A percentile compares a stretch with the other conserved stretches of the same genome.
phyloP scores from a whole-genome alignment of 257 asterid species.

The Primulina huaijiensis region DNA sequence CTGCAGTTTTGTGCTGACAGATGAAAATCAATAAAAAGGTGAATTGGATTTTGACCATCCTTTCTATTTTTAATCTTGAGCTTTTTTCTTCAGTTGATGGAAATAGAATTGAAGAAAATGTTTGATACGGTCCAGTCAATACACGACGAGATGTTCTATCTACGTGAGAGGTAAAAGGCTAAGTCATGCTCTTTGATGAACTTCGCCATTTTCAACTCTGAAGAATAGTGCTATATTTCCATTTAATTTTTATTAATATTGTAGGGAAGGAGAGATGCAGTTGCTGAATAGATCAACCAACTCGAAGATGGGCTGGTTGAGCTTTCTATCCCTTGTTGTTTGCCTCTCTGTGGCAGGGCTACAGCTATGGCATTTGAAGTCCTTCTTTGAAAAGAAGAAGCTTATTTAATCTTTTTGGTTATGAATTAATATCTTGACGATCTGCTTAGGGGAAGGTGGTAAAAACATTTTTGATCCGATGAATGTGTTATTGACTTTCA shows the following conservation, averaged over 20 bases:
- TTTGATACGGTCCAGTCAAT: slow-evolving; percentile 73
- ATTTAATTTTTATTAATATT: not conserved
- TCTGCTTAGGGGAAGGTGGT: too few relatives aligned
- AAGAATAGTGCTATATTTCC: not conserved
- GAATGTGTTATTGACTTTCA: too few relatives aligned
- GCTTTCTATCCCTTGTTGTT: slow-evolving; percentile 60
- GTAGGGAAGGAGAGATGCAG: slow-evolving; percentile 94
- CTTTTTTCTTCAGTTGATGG: slow-evolving; percentile 57
- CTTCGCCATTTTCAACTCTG: not conserved
- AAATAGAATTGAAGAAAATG: slow-evolving; percentile 89
- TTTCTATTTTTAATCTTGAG: slow-evolving; percentile 4
- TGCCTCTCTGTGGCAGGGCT: slow-evolving; percentile 72
- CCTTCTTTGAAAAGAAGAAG: slow-evolving; percentile 96
- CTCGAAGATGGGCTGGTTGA: slow-evolving; percentile 74
- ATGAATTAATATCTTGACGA: too few relatives aligned
- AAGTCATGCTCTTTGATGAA: not conserved
- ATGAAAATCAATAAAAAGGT: not conserved
- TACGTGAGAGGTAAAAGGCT: slow-evolving; percentile 68
- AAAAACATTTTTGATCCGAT: too few relatives aligned
- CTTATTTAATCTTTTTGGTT: slow-evolving; percentile 47
- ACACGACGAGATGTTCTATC: slow-evolving; percentile 87
- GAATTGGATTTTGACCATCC: not conserved
- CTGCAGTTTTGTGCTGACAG: not conserved
- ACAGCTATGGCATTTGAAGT: slow-evolving; percentile 86
- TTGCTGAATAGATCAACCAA: slow-evolving; percentile 65